Evolutionary conservation across 2,329 filamentous ascomycete genomes (phyloP).

Genomic region (Penicillium sp.): DNA sequence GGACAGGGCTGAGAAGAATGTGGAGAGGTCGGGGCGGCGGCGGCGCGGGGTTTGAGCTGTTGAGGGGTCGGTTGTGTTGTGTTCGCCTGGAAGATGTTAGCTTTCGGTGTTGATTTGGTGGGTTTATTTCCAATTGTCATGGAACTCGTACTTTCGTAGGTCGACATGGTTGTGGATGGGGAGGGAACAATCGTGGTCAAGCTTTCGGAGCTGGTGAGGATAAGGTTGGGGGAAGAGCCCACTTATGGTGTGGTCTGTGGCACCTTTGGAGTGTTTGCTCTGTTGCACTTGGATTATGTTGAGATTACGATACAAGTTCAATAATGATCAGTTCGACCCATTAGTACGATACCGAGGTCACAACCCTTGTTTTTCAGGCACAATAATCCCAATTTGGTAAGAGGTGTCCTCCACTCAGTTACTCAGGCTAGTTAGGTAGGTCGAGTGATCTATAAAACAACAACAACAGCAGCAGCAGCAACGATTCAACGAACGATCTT

Average conservation of each 20-base stretch:
- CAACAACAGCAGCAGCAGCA: too few species aligned
- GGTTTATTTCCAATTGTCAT: neutral
- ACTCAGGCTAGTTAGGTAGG: too few species aligned
- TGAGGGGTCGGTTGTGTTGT: conserved; percentile 38
- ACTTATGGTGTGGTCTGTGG: conserved; percentile 7
- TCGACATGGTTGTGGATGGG: conserved; percentile 35
- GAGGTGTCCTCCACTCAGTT: too few species aligned
- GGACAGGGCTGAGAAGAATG: conserved; percentile 60
- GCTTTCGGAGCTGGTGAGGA: conserved; percentile 9
- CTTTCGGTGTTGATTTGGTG: neutral
- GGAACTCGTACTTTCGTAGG: conserved; percentile 39
- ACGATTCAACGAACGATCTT: too few species aligned
- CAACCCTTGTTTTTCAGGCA: too few species aligned
- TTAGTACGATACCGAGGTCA: too few species aligned
- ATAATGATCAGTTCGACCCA: too few species aligned
- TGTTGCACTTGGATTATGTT: conserved; percentile 4
- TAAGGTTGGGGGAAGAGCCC: conserved; percentile 10
- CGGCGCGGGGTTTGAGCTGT: conserved; percentile 31
- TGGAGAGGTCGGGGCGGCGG: conserved; percentile 61
- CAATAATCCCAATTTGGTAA: too few species aligned
- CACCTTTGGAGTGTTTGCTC: conserved; percentile 8
- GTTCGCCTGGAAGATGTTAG: conserved; percentile 37
- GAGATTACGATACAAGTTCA: too few species aligned
- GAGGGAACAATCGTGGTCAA: neutral
- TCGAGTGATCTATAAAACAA: too few species aligned